A percentile compares a stretch with the other conserved stretches of the same genome.
Conservation (phyloP, 78 protist genomes). For the Dictyostelium intermedium region DNA sequence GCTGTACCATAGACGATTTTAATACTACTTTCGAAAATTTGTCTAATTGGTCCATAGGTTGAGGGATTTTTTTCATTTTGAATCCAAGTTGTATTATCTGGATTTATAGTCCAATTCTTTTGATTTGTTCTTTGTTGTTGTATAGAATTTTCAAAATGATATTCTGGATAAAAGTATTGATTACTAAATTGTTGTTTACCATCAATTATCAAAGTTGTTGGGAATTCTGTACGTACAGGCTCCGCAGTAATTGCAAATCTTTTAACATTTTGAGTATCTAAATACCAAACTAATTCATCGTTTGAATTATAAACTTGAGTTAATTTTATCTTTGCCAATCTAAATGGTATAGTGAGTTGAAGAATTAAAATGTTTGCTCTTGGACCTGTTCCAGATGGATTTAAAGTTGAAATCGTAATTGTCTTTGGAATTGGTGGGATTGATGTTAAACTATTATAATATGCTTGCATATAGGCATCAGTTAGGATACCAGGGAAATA, state of each 20-base stretch:
- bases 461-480: conserved; percentile 24
- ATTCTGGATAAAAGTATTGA: conserved; percentile 7
- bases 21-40: conserved; percentile 36
- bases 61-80: background rate
- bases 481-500: conserved; percentile 70
- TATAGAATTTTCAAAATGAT: background rate
- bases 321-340: conserved; percentile 16
- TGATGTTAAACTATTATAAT: background rate
- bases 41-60: conserved; percentile 57
- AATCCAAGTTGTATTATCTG: conserved; percentile 2
- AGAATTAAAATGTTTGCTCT: conserved; percentile 44
- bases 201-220: background rate
- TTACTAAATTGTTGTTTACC: background rate
- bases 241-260: background rate
- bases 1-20: conserved; percentile 25
- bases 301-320: background rate
- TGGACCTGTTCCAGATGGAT: conserved; percentile 34
- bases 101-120: background rate
- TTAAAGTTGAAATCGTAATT: background rate
- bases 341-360: background rate
- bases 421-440: conserved; percentile 15
- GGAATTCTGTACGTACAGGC: background rate
- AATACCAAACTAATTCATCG: background rate
- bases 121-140: background rate
- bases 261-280: conserved; percentile 20